Conservation (phyloP, 2,329 filamentous ascomycete species). For the Colletotrichum cordylinicola region DNA sequence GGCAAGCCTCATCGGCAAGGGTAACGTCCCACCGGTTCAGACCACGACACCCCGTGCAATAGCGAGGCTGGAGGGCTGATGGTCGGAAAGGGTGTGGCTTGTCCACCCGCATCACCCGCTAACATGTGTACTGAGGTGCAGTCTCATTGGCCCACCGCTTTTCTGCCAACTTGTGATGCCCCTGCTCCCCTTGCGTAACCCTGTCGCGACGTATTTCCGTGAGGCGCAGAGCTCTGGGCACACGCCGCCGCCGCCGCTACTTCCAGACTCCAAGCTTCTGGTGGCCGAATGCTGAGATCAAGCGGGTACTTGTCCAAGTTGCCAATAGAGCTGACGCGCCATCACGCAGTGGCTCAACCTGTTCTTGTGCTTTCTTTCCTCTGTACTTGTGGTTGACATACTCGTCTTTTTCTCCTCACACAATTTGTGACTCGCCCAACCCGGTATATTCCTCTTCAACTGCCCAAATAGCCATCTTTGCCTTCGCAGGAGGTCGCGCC, state of each 20-base stretch:
- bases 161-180: background rate
- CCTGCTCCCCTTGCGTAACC: constrained; percentile 9
- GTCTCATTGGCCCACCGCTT: background rate
- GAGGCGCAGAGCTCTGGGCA: constrained; percentile 24
- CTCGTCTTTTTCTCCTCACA: background rate
- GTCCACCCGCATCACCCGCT: background rate
- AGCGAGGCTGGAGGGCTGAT: constrained; percentile 17
- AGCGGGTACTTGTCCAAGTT: constrained; percentile 17
- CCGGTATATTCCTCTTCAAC: background rate
- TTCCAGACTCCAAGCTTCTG: constrained; percentile 15
- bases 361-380: background rate
- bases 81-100: constrained; percentile 2
- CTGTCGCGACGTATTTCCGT: constrained; percentile 18
- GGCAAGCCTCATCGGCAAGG: background rate
- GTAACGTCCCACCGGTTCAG: background rate
- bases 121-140: background rate
- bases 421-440: background rate
- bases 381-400: background rate
- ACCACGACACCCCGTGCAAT: background rate
- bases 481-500: background rate
- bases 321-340: constrained; percentile 15
- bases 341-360: constrained; percentile 2
- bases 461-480: background rate
- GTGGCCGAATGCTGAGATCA: constrained; percentile 1
- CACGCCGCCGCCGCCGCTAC: constrained; percentile 17